These are phyloP conservation scores for Verticillium klebahnii DNA, from an alignment of 2,329 filamentous ascomycete species.

Conservation along the genomic window DNA sequence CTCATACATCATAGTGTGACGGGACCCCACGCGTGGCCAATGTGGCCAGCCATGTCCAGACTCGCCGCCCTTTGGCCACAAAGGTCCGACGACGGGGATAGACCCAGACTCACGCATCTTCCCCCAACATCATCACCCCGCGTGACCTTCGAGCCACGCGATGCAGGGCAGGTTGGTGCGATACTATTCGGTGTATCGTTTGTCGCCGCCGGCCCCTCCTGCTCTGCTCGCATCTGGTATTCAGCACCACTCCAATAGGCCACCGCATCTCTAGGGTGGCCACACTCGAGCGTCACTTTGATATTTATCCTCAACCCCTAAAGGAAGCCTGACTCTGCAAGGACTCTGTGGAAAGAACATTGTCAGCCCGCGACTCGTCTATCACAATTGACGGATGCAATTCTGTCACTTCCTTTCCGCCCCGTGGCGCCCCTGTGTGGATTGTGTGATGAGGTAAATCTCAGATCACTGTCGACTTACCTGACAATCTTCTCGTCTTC, in stretches of 20 bases:
- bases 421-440: too few species aligned
- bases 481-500: slow-evolving; percentile 99
- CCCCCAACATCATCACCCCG: too few species aligned
- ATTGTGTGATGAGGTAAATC: too few species aligned
- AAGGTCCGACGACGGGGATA: too few species aligned
- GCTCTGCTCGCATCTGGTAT: not conserved
- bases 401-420: too few species aligned
- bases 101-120: too few species aligned
- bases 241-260: not conserved
- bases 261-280: not conserved
- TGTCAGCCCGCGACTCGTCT: slow-evolving; percentile 9
- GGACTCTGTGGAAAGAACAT: slow-evolving; percentile 37
- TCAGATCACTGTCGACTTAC: slow-evolving; percentile 48
- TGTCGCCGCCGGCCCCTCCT: not conserved
- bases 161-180: too few species aligned
- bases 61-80: too few species aligned
- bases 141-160: too few species aligned
- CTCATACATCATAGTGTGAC: too few species aligned
- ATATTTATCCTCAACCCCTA: slow-evolving; percentile 19
- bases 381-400: too few species aligned
- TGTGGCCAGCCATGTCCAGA: not conserved
- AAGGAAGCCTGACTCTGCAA: slow-evolving; percentile 58
- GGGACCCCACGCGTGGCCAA: not conserved
- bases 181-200: too few species aligned
- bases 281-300: not conserved